Base-by-base conservation (phyloP, 140 eudicot genomes). In the Oenanthe javanica region DNA sequence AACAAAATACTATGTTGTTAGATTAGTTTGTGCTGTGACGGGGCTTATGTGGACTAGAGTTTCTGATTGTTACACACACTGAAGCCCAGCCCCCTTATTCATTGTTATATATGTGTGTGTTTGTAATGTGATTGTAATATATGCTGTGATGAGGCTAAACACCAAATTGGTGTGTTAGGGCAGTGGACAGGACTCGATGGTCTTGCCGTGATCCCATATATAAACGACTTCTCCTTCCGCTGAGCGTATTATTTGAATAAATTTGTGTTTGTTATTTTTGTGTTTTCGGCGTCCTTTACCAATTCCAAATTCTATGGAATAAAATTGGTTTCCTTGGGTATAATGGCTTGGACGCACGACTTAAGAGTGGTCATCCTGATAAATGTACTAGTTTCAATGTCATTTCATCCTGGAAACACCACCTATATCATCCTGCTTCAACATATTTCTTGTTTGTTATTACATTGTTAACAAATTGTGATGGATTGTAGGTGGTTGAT, bases 21-120 rank as follows among this genome's bases (percentile, higher is more conserved):
- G 55, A 50, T 69, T 52, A 15, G 15, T 72, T 72, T 52, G 51
- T 78, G 89, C 66, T 77, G 81, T 90, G 94, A 90, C 86, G 90
- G 82, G 64, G 85, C 84, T 82, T 74, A 31, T 84, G 82, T 90
- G 90, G 95, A 90, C 92, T 90, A 90, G 92, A 90, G 92, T 90
- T 88, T 90, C 94, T 86, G 87, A 82, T 90, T 90, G 92, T 90
- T 90, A 88, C 96, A 90, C 96, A 90, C 96, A 90, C 96, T 90
- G 96, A 90, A 80, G 89, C 89, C 86, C 80, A 36, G 40, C 40
- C 40, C 40, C 46, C 51, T 1, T 5, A 12, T 40, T 18, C 5
- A 36, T 46, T 43, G 63, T 4, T 46, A 48, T 6, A 4, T 69
- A 14, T 76, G 43, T 2, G 40, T 50, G 70, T 59, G 1, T 50